Evolutionary conservation across 2,329 filamentous ascomycete species (phyloP), one percentile per base, ranked within the genome.

Genomic region (Colletotrichum karsti): DNA sequence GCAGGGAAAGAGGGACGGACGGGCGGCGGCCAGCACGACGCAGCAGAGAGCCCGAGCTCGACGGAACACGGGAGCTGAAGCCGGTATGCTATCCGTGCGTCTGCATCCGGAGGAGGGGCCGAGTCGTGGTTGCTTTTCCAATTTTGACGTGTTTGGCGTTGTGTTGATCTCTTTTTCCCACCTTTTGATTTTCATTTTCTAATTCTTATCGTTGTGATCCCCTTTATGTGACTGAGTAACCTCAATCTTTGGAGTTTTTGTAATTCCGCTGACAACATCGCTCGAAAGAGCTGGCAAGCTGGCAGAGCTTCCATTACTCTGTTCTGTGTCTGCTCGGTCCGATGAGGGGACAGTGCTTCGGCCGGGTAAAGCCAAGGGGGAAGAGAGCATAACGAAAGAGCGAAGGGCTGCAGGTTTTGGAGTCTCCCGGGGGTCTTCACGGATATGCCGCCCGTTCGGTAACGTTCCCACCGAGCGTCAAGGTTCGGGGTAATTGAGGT

Each of bases 101-200:
- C 28, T 61, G 20, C 58, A 24, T 61, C 64, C 59, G 64, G 64
- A 67, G 64, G 60, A 67, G 64, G 59, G 60, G 64, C 64, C 64
- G 64, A 42, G 42, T 44, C 22, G 53, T 56, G 35, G 50, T 53
- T 22, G 48, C 13, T 22, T 24, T 30, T n/a, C 26, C 28, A 46
- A 13, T 35, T 44, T 53, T 46, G 44, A 57, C 64, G 33, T 28
- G 39, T 37, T 44, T 41, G 54, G 53, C 59, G 51, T 44, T 28
- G 33, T 50, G 50, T 24, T 58, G 50, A 56, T 67, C 42, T 10
- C 42, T 15, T 18, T 26, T 41, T n/a, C 12, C 18, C n/a, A 15
- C 39, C 39, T 41, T 9, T 41, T 20, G 30, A 35, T 30, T 50
- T 50, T 50, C 26, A 1, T 42, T n/a, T 15, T 42, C 15, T 39